Base-by-base conservation (phyloP, 2,329 filamentous ascomycete genomes). In the Aureobasidium sp. region DNA sequence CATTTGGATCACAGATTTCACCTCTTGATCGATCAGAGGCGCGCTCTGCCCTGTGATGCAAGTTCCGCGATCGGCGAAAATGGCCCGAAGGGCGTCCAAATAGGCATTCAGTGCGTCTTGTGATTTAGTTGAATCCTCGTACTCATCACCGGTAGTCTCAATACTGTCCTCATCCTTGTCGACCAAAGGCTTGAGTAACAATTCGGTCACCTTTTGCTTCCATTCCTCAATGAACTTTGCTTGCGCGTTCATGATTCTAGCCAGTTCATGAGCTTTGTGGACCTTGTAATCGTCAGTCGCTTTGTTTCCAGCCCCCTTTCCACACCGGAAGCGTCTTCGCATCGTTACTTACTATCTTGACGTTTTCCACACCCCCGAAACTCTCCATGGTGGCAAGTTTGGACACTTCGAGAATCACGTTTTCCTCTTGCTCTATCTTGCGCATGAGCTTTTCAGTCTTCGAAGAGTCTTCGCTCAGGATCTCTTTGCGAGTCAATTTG, bases 91-190 rank as follows among this genome's bases (percentile, higher is more conserved):
- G 11, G 88, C 90, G 74, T 94, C 90, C 66, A 97, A 91, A 73
- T 97, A 97, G 9, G 93, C 93, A 78, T 95, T 93, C 48, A 98
- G 87, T 74, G 97, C 90, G 68, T 98, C 95, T 78, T 98, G 95
- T 53, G 91, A 87, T 76, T 93, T 93, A 0, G 94, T 93, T 0
- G 95, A 97, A 38, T 93, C 88, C 70, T 94, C 92, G 69, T 97
- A 96, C 76, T 98, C 96, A 67, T 98, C 91, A 29, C 96, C 96
- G 15, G 94, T 95, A 3, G 90, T 87, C 66, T 97, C 93, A 13
- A 86, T 79, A 23, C 82, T 83, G n/a, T 81, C 80, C 6, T 89
- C 89, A 47, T 97, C 94, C 73, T 96, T 90, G 71, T 98, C 96
- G 23, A 98, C 89, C 2, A 98, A 84, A 0, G 93, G 89, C 67